A percentile compares a stretch with the other conserved stretches of the same genome.
These are phyloP conservation scores for Fusarium tricinctum DNA, from an alignment of 2,329 filamentous ascomycete species.

Conservation along the genomic window DNA sequence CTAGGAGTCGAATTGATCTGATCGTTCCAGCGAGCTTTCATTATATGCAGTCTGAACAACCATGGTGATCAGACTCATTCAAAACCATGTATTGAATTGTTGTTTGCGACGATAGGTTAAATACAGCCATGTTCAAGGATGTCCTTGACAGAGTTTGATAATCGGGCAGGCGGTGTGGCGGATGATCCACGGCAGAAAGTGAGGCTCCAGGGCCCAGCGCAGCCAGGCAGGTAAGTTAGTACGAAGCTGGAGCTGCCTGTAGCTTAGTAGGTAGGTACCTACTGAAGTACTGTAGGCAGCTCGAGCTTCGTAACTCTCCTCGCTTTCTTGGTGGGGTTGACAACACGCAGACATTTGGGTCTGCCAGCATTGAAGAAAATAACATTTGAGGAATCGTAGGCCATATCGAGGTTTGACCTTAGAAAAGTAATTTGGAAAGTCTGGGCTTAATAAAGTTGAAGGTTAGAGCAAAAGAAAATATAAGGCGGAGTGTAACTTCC, in stretches of 20 bases:
- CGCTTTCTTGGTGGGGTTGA: not conserved
- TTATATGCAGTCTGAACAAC: no score
- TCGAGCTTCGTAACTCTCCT: no score
- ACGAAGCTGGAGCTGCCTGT: conserved; percentile 57
- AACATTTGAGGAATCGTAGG: not conserved
- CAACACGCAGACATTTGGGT: not conserved
- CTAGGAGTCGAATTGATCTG: no score
- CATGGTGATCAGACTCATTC: not conserved
- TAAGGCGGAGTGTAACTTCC: no score
- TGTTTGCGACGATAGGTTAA: not conserved
- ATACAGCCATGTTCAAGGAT: not conserved
- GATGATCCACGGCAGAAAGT: conserved; percentile 41
- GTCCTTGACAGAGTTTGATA: conserved; percentile 34
- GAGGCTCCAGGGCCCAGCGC: conserved; percentile 28
- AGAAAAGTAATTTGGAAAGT: no score
- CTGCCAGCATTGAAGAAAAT: not conserved
- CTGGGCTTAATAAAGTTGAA: no score
- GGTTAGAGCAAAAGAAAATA: no score
- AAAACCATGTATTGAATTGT: not conserved
- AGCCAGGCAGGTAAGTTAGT: conserved; percentile 45
- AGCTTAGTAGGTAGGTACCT: no score
- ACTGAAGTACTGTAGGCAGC: no score
- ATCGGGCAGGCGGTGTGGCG: conserved; percentile 48
- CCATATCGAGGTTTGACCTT: no score
- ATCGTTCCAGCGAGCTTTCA: no score